These are phyloP conservation scores for Apophysomyces elegans DNA, from an alignment of 371 early-diverging fungal genomes.

Conservation along the genomic window DNA sequence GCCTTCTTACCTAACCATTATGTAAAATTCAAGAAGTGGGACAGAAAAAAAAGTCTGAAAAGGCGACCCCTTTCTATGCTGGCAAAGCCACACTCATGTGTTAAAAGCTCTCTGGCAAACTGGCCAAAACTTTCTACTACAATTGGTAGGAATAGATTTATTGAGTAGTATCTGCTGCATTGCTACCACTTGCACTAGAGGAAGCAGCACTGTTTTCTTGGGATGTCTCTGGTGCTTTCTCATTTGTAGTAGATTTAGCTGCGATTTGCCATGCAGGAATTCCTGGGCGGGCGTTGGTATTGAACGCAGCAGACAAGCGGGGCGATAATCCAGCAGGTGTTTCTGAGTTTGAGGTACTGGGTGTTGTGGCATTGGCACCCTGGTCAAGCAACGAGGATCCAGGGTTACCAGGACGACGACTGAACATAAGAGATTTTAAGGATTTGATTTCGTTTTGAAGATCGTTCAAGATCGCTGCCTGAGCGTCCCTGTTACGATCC, in stretches of 20 bases:
- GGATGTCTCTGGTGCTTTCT: background rate
- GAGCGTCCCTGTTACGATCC: conserved; percentile 76
- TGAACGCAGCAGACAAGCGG: conserved; percentile 41
- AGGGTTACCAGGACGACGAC: conserved; percentile 57
- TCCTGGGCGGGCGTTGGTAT: conserved; percentile 29
- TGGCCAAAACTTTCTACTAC: no score
- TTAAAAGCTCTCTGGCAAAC: background rate
- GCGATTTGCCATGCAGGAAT: conserved; percentile 88
- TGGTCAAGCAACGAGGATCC: conserved; percentile 29
- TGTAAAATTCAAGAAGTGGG: background rate
- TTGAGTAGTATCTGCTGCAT: background rate
- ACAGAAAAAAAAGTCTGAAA: conserved; percentile 1
- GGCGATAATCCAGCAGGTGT: conserved; percentile 41
- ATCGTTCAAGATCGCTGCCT: conserved; percentile 73
- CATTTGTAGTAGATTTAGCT: conserved; percentile 26
- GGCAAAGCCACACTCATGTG: background rate
- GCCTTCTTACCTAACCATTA: conserved; percentile 28
- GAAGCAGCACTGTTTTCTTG: background rate
- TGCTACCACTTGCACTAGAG: background rate
- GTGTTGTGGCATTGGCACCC: conserved; percentile 35
- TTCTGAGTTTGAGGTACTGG: conserved; percentile 24
- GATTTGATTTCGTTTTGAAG: conserved; percentile 93
- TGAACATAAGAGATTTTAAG: conserved; percentile 84
- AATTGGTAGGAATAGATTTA: background rate
- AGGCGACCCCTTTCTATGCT: background rate